Evolutionary conservation across 1,284 basidiomycete genomes (phyloP), one percentile per base, ranked within the genome.

Genomic region (Pseudozyma hubeiensis): DNA sequence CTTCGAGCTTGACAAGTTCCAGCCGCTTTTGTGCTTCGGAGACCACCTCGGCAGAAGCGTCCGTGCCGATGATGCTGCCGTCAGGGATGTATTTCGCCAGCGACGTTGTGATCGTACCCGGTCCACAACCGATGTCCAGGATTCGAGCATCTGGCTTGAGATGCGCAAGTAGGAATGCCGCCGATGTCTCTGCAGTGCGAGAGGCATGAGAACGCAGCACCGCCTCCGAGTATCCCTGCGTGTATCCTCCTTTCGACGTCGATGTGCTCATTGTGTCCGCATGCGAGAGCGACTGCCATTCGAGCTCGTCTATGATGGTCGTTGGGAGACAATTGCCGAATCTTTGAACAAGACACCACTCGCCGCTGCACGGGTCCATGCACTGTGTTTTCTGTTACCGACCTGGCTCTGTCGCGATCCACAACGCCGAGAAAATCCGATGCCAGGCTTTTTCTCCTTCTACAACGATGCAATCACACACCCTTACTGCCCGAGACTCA

Each of bases 91-190:
- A 62, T 3, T 37, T 35, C 6, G 62, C 57, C 1, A 73, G 37
- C 40, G 70, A 73, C 0, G 51, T 62, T 7, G 70, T 68, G 52
- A 73, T 68, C 11, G 61, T 73, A 5, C 70, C 70, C 9, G 70
- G 70, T 11, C 70, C 70, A 30, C 70, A 73, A 7, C 70, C 70
- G 9, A 73, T 48, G 24, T 73, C 70, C 14, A 73, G 51, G 4
- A 73, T 53, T 29, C 52, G 44, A 24, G 46, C 57, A 33, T 62
- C 51, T 6, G 45, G n/a, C 24, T 50, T 49, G 19, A 73, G 46
- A 19, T 67, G 61, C 13, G 64, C 53, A 13, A 73, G 34, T 5
- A 73, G 55, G 11, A 68, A 73, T 7, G 61, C 70, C 2, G 70
- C 70, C 7, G 57, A 68, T 3, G 48, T 64, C 46, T 61, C 61